Percentiles rank a stretch among this genome's conserved stretches.
phyloP scores from a whole-genome alignment of 305 asterid species.

The Fraxinus baroniana region DNA sequence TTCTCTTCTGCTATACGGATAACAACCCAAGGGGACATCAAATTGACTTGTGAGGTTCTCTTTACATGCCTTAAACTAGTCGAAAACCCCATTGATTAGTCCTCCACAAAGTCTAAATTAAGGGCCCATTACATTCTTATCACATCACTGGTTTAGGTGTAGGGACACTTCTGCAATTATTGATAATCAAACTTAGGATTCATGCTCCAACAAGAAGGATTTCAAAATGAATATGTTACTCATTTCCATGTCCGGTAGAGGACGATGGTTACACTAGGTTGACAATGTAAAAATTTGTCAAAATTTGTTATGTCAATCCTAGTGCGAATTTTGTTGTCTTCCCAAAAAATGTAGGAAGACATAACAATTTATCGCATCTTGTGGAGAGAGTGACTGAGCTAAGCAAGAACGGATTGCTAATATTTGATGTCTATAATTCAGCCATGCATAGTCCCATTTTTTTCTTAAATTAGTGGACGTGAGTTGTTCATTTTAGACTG shows the following conservation, averaged over 20 bases:
- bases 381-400: neutral
- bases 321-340: neutral
- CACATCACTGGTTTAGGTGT: neutral
- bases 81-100: neutral
- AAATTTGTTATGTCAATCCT: neutral
- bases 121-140: neutral
- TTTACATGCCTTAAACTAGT: constrained; percentile 9
- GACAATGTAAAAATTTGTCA: neutral
- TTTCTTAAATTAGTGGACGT: no score
- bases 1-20: neutral
- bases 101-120: neutral
- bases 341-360: neutral
- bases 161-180: neutral
- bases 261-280: neutral
- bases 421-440: neutral
- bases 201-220: neutral
- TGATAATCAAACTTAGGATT: neutral
- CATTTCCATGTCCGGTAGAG: neutral
- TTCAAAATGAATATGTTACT: neutral
- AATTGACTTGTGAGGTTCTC: constrained; percentile 31
- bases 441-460: no score
- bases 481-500: no score
- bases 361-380: neutral
- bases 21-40: constrained; percentile 4
- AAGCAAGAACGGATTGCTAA: neutral